These are phyloP conservation scores for Vaccinium myrtillus DNA, from an alignment of 148 eudicot genomes.

Conservation along the genomic window DNA sequence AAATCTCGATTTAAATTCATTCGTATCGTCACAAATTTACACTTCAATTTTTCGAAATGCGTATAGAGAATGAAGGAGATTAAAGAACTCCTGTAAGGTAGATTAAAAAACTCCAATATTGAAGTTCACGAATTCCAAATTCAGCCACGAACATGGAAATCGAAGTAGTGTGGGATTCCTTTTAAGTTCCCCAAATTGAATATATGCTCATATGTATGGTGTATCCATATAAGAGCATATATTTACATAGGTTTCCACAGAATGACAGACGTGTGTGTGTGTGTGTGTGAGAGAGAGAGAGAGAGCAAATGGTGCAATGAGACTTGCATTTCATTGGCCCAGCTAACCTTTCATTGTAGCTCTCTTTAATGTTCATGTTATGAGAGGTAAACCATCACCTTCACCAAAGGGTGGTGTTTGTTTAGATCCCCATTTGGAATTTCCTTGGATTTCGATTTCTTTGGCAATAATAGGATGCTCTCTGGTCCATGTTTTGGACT, in stretches of 20 bases:
- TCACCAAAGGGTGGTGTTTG: neutral
- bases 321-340: neutral
- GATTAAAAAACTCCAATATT: neutral
- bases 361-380: constrained; percentile 1
- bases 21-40: neutral
- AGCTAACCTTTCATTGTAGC: neutral
- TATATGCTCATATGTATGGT: neutral
- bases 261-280: too few relatives aligned
- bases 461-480: neutral
- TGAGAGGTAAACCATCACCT: neutral
- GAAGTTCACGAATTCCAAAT: neutral
- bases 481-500: neutral
- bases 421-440: neutral
- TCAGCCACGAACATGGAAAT: neutral
- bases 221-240: neutral
- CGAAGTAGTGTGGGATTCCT: neutral
- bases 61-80: neutral
- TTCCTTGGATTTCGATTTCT: neutral
- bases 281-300: too few relatives aligned
- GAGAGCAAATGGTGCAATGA: neutral
- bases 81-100: neutral
- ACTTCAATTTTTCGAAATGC: neutral
- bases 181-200: neutral
- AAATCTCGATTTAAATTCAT: too few relatives aligned
- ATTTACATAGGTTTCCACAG: neutral